Conservation (phyloP, 106 monocot genomes). For the Dendrobium catenatum region DNA sequence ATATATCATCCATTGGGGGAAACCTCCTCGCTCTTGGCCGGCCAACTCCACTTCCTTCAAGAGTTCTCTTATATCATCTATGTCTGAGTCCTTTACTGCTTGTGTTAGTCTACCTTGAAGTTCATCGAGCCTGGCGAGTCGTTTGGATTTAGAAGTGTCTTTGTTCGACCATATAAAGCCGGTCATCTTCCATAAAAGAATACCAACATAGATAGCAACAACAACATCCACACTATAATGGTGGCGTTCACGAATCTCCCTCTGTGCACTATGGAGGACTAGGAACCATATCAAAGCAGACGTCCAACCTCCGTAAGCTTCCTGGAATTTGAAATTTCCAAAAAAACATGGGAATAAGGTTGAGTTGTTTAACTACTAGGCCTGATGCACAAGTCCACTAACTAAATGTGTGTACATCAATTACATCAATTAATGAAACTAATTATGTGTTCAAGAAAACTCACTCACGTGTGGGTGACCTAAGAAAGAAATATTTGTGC, state of each 20-base stretch:
- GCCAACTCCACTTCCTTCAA: constrained; percentile 71
- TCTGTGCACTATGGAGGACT: constrained; percentile 89
- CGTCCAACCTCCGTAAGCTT: constrained; percentile 96
- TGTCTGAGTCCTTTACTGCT: constrained; percentile 80
- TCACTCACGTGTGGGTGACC: too few species aligned
- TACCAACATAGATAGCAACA: constrained; percentile 92
- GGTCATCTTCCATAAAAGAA: constrained; percentile 80
- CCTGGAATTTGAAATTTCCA: constrained; percentile 29
- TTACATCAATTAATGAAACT: not conserved
- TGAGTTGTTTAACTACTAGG: not conserved
- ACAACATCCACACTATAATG: constrained; percentile 86
- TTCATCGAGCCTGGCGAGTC: constrained; percentile 64
- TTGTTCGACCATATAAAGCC: constrained; percentile 79
- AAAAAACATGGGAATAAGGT: not conserved
- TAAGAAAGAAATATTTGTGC: too few species aligned
- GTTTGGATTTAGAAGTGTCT: constrained; percentile 31
- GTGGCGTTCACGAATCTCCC: constrained; percentile 86
- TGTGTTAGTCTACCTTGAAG: constrained; percentile 47
- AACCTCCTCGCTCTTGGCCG: constrained; percentile 39
- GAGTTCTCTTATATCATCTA: constrained; percentile 58
- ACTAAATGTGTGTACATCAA: too few species aligned
- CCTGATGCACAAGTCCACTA: not conserved
- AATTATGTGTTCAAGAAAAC: not conserved
- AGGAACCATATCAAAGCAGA: constrained; percentile 81
- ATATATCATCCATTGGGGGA: constrained; percentile 47